Evolutionary conservation across 208 protist species (phyloP).

Genomic region (Trypanosomatidae sp.): DNA sequence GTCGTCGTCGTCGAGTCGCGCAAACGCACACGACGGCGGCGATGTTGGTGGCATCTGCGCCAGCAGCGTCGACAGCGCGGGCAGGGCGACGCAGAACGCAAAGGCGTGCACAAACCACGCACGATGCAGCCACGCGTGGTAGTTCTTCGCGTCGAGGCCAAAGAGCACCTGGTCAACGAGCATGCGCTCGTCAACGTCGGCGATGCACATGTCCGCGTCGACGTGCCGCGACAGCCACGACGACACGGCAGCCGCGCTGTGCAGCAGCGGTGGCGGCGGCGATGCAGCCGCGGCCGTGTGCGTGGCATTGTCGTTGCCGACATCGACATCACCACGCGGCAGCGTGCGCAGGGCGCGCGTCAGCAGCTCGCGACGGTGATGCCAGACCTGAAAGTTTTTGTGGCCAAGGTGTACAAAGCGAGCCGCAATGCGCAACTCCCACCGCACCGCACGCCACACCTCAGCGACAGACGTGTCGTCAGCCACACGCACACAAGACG

Average conservation of each 20-base stretch:
- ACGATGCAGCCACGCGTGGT: conserved; percentile 74
- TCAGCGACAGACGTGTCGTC: background rate
- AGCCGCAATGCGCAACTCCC: conserved; percentile 32
- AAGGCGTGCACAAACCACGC: conserved; percentile 51
- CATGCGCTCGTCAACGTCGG: conserved; percentile 48
- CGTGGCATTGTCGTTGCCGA: too few relatives aligned
- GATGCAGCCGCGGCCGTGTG: background rate
- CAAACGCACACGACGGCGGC: background rate
- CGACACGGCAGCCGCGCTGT: conserved; percentile 4
- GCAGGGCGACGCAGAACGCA: conserved; percentile 35
- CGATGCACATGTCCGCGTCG: conserved; percentile 18
- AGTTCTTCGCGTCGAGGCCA: conserved; percentile 57
- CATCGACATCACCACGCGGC: background rate
- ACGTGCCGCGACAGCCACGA: background rate
- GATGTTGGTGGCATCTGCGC: background rate
- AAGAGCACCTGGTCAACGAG: conserved; percentile 18
- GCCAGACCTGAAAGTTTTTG: conserved; percentile 84
- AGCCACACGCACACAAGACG: too few relatives aligned
- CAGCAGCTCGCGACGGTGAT: conserved; percentile 55
- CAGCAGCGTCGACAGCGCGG: conserved; percentile 4
- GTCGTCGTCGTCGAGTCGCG: conserved; percentile 5
- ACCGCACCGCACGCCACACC: conserved; percentile 50
- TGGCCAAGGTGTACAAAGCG: conserved; percentile 26
- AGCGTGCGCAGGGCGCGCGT: conserved; percentile 13
- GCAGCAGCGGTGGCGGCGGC: background rate